Base-by-base conservation (phyloP, 2,329 filamentous ascomycete genomes). In the Fusarium sp. region DNA sequence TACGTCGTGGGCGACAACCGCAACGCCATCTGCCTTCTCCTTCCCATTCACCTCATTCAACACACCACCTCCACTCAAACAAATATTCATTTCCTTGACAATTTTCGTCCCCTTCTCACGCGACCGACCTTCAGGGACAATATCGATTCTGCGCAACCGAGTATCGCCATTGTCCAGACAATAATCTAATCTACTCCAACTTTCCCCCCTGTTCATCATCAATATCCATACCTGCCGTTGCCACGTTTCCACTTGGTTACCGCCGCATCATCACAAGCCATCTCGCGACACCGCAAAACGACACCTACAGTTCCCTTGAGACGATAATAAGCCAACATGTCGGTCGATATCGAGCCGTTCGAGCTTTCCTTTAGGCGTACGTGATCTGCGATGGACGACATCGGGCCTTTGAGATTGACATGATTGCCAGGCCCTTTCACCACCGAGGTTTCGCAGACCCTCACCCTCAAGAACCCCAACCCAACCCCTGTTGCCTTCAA, bases 321-420 rank as follows among this genome's bases (percentile, higher is more conserved):
- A 61, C 61, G 11, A 66, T 59, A 55, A 45, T 13, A n/a, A 61
- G 44, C 63, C 82, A 87, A 77, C 83, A 98, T 98, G 96, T 97
- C 95, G 75, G 92, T 99, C 84, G 93, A 97, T 77, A 93, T 99
- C 79, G 91, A 96, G 76, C 96, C 95, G 64, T 82, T 88, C 74
- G 96, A 98, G 88, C 90, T 99, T 79, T 92, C 90, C 84, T 99
- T 99, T 85, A 92, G 91, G 83, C 92, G 96, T 98, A 87, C 78
- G 92, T 87, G 66, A 74, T 50, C 66, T 56, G 52, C 57, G 43
- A 53, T 42, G 20, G 44, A 46, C 66, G 48, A 53, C 45, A 46
- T 34, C 28, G 18, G 57, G 57, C 39, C 63, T 51, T 20, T 44
- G 62, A 64, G 59, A 63, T 60, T 75, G 57, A 75, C 72, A 58